Conservation (phyloP, 176 grass and related monocot species). For the Chloris gayana region DNA sequence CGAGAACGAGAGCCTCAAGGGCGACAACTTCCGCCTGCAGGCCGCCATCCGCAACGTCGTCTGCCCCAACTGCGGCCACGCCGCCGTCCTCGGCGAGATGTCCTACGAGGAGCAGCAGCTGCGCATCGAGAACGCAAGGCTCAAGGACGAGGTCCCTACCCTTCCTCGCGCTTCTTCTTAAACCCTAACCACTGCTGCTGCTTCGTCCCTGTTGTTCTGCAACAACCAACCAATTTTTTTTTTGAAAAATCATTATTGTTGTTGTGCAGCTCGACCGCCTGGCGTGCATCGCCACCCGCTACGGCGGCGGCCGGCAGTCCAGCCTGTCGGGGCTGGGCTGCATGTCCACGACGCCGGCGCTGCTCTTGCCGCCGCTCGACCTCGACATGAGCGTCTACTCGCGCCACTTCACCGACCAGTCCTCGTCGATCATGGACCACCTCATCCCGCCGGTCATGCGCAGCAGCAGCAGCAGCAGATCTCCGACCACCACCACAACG, state of each 20-base stretch:
- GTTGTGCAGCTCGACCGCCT: conserved; percentile 78
- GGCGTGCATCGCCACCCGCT: conserved; percentile 71
- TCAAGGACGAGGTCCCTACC: conserved; percentile 84
- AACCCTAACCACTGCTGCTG: conserved; percentile 18
- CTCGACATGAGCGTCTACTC: conserved; percentile 89
- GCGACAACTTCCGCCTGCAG: conserved; percentile 89
- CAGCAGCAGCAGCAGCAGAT: conserved; percentile 36
- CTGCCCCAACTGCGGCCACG: conserved; percentile 89
- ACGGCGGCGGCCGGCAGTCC: conserved; percentile 51
- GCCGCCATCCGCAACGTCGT: conserved; percentile 84
- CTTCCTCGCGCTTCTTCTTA: neutral
- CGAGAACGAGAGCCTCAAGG: conserved; percentile 93
- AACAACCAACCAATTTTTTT: neutral
- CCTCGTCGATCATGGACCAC: conserved; percentile 50
- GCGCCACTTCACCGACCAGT: conserved; percentile 67
- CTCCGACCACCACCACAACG: conserved; percentile 11
- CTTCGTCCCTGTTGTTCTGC: neutral
- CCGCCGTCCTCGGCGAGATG: conserved; percentile 92
- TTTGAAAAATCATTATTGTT: neutral
- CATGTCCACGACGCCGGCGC: conserved; percentile 40
- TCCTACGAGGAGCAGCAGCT: conserved; percentile 90
- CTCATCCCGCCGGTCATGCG: conserved; percentile 39
- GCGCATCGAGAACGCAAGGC: conserved; percentile 85
- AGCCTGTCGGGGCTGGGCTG: conserved; percentile 39
- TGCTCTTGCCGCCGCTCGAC: conserved; percentile 68